Conservation (phyloP, 768 basidiomycete species). For the Boletus vinaceobasis region DNA sequence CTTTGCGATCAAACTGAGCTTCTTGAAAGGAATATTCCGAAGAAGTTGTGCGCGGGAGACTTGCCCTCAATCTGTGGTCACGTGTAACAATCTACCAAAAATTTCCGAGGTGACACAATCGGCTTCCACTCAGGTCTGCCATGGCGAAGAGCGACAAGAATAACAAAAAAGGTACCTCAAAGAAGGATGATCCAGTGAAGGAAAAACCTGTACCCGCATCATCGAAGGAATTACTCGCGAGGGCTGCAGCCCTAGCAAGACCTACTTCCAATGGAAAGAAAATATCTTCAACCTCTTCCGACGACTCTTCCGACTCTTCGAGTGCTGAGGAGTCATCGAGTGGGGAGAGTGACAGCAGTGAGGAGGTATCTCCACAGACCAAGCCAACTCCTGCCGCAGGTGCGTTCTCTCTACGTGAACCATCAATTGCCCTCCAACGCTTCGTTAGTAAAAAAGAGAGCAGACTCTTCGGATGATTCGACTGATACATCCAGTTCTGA, state of each 20-base stretch:
- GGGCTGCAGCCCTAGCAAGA: slow-evolving; percentile 32
- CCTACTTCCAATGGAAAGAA: slow-evolving; percentile 5
- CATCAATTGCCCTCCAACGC: too few species aligned
- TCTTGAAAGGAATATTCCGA: too few species aligned
- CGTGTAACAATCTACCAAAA: slow-evolving; percentile 19
- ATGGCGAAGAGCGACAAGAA: slow-evolving; percentile 44
- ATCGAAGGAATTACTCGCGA: slow-evolving; percentile 43
- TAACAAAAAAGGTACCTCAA: slow-evolving; percentile 31
- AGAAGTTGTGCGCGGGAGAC: not conserved
- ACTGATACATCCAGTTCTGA: slow-evolving; percentile 8
- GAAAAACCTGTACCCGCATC: slow-evolving; percentile 30
- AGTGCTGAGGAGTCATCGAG: slow-evolving; percentile 11
- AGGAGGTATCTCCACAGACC: not conserved
- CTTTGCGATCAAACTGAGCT: too few species aligned
- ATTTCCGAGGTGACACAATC: slow-evolving; percentile 3
- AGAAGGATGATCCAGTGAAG: slow-evolving; percentile 29
- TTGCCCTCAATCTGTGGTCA: slow-evolving; percentile 29
- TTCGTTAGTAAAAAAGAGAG: slow-evolving; percentile 1
- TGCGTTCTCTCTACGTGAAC: not conserved
- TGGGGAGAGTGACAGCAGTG: slow-evolving; percentile 5
- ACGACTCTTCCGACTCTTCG: slow-evolving; percentile 19
- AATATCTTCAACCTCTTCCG: not conserved
- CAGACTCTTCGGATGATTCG: not conserved
- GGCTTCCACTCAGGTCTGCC: slow-evolving; percentile 1
- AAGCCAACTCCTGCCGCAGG: not conserved